Evolutionary conservation across 2,329 filamentous ascomycete genomes (phyloP), one percentile per base, ranked within the genome.

Genomic region (Penicillium sp.): DNA sequence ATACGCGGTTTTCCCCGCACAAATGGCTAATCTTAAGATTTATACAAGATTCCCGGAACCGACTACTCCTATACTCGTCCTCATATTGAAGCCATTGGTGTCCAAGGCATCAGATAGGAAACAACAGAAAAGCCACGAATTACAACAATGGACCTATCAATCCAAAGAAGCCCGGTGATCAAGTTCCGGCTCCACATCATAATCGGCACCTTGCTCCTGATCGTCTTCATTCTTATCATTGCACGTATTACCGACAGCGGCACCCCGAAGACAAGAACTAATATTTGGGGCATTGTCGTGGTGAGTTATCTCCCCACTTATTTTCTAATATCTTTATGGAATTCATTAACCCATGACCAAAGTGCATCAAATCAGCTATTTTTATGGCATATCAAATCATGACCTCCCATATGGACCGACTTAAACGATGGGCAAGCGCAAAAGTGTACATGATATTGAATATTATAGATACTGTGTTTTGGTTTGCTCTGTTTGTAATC

Each of bases 381-480:
- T 67, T 64, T 52, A 52, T 66, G 29, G 50, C 58, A 23, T 67
- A 67, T 45, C 60, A 67, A 27, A 15, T 61, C 34, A 4, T 58
- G 1, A 67, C 64, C 1, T 46, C 46, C 9, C 60, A 67, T 27
- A 37, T 56, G 3, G 38, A 47, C 2, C 52, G 59, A 9, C 57
- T 66, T 21, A 61, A 65, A 34, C 45, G 52, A 50, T 67, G 62
- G 65, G 63, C 54, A 5, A 67, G 60, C 13, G 45, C 52, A 2
- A 65, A 62, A 46, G 63, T 50, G 8, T 58, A 66, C 18, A 59
- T 64, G 50, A 55, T 60, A 2, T 46, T 67, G 10, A 59, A 61
- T 18, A 54, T 65, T 1, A 61, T 67, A 12, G 65, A 67, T 13
- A 67, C 62, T 0, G 35, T 67, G 3, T 66, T 67, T 21, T 67